phyloP scores from a whole-genome alignment of 176 grass and related monocot species.

The Oryza rufipogon region DNA sequence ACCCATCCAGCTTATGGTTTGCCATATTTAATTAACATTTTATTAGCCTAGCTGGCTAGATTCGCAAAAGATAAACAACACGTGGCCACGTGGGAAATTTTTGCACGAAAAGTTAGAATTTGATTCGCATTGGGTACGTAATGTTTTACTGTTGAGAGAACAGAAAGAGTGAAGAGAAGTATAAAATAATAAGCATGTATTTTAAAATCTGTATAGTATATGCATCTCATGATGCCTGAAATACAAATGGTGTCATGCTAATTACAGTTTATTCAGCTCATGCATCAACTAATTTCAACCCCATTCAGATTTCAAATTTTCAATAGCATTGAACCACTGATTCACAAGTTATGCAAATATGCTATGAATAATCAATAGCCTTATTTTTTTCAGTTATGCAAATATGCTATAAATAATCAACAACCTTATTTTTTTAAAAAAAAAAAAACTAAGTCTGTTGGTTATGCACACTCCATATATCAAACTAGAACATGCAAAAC shows the following conservation, averaged over 20 bases:
- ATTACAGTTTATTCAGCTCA: background rate
- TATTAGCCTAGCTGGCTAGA: conserved; percentile 1
- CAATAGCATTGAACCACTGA: background rate
- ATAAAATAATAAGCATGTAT: background rate
- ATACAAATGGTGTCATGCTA: background rate
- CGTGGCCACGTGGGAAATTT: background rate
- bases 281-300: background rate
- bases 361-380: background rate
- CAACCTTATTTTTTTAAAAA: background rate
- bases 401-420: background rate
- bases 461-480: background rate
- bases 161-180: background rate
- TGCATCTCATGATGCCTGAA: background rate
- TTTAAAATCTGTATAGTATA: background rate
- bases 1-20: conserved; percentile 11
- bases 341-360: background rate
- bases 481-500: background rate
- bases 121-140: background rate
- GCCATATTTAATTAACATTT: conserved; percentile 21
- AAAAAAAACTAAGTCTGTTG: background rate
- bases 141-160: background rate
- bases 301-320: background rate
- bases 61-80: background rate
- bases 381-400: background rate
- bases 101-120: background rate